Evolutionary conservation across 1,284 basidiomycete species (phyloP), one percentile per base, ranked within the genome.

Genomic region (Xerocomus amazonicus): DNA sequence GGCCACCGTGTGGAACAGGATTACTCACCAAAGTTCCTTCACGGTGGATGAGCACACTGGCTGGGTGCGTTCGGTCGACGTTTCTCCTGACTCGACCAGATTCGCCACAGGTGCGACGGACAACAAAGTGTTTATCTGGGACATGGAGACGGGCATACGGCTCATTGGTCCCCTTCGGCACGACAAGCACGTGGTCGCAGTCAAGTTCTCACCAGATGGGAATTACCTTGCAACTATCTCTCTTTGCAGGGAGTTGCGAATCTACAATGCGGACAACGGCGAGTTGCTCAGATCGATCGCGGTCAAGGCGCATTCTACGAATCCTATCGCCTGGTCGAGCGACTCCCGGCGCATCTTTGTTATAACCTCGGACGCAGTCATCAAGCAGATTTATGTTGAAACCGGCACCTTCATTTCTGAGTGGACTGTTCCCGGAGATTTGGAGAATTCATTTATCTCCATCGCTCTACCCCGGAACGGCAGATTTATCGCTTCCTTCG

Each of bases 151-250:
- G 19, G 53, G 53, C 3, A 43, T 28, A 33, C 38, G 43, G 3
- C 50, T 54, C 23, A 28, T 53, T 9, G 37, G 36, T 26, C 51
- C 50, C 3, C 43, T 54, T 13, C 29, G n/a, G 10, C 50, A 52
- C 31, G 34, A 38, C 28, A 33, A 34, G 13, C 16, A n/a, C 10
- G 42, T 54, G 3, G 38, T 44, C 5, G 39, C 32, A 4, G 34
- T 54, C 42, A 52, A 53, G 33, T 54, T 54, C 34, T 54, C 53
- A 9, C 53, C 53, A 3, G 50, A 54, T 17, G 53, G 49, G 6
- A 43, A 41, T 8, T 43, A 26, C 37, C 28, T 54, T 6, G 53
- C 53, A 4, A 54, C 38, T 10, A 39, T 37, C 47, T 37, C 47
- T 4, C 40, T 42, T 9, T 42, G 28, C 14, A 40, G 34, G 40